Evolutionary conservation across 139 green algal genomes (phyloP), one percentile per base, ranked within the genome.

Genomic region (Coelastrella sp.): DNA sequence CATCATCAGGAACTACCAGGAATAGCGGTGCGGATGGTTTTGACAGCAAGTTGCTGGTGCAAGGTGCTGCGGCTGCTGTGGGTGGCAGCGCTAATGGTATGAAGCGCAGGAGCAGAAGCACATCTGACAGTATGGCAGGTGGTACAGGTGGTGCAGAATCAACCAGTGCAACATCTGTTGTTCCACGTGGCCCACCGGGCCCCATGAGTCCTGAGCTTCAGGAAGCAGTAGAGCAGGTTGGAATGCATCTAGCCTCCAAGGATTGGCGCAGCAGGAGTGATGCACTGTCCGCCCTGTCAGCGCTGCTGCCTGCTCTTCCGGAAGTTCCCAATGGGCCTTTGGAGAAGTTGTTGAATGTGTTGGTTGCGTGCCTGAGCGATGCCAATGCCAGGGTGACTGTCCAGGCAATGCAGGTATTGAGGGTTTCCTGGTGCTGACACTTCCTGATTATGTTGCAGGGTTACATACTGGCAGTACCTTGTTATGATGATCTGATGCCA

Each of bases 321-420:
- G 77, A 76, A 30, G 77, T 88, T 30, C 85, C 83, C 0, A 84
- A 91, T 43, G 53, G 19, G 25, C 32, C 71, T 60, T 77, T 91
- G 34, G 64, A 90, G n/a, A 30, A 23, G 41, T 64, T 89, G 53
- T 41, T 90, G 50, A 41, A 77, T 21, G 69, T 34, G 2, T 32
- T 90, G 43, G 37, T 80, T 9, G 67, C 76, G 0, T 78, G 90
- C 2, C 48, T 95, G 9, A 45, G 45, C 4, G 92, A 95, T 76
- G 86, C 85, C 74, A 95, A 95, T 84, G 84, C 88, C 63, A 95
- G 94, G 88, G 92, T 95, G 2, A 72, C 64, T 23, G 73, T 89
- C 27, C 37, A 84, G 6, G 88, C 87, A 15, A 59, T 93, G 35
- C 51, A 92, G 82, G 86, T 79, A n/a, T n/a, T n/a, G n/a, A n/a